phyloP scores from a whole-genome alignment of 2,329 filamentous ascomycete species.

The Emergomyces pasteurianus region DNA sequence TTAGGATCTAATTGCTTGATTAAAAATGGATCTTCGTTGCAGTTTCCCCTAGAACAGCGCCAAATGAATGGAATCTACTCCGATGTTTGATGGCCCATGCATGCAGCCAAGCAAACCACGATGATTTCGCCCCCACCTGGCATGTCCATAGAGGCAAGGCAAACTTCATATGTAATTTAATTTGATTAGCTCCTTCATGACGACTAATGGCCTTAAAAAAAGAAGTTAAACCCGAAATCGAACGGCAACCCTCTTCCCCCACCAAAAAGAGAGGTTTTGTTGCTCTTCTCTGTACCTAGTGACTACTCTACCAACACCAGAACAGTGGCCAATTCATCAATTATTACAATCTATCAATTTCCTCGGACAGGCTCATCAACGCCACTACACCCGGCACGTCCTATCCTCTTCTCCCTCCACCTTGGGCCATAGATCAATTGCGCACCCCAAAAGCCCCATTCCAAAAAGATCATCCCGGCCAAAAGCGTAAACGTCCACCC shows the following conservation, averaged over 20 bases:
- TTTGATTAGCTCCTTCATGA: background rate
- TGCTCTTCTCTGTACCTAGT: too few species aligned
- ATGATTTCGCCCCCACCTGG: background rate
- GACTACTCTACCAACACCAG: background rate
- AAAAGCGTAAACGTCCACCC: conserved; percentile 39
- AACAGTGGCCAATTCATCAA: background rate
- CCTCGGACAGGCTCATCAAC: background rate
- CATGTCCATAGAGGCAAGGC: too few species aligned
- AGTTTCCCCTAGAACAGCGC: background rate
- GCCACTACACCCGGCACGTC: too few species aligned
- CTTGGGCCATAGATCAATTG: conserved; percentile 1
- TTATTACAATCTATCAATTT: background rate
- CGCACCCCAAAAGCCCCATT: background rate
- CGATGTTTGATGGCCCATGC: background rate
- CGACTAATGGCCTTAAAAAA: background rate
- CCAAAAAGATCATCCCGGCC: conserved; percentile 26
- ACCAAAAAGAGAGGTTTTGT: background rate
- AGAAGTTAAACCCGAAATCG: background rate
- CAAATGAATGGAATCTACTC: background rate
- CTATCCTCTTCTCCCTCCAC: conserved; percentile 1
- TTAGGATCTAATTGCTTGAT: background rate
- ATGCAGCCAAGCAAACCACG: background rate
- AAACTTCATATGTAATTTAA: background rate
- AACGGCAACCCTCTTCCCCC: too few species aligned
- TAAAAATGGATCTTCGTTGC: background rate